A percentile compares a stretch with the other conserved stretches of the same genome.
Conservation (phyloP, 768 basidiomycete species). For the Phanerochaete carnosa region DNA sequence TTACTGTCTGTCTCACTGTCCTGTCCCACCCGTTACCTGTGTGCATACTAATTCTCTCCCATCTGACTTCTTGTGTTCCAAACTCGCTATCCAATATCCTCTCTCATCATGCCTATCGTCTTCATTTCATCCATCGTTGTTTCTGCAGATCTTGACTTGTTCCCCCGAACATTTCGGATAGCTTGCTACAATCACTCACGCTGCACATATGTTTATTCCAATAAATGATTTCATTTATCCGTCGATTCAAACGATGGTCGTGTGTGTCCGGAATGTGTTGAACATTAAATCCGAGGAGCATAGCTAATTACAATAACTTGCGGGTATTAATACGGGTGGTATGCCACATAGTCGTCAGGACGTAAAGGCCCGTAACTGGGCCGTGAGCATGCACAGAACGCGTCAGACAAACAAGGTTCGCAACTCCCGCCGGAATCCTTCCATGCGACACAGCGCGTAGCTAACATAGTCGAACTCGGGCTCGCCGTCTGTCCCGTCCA, state of each 20-base stretch:
- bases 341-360: too few species aligned
- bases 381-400: not conserved
- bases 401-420: slow-evolving; percentile 20
- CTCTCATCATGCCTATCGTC: slow-evolving; percentile 12
- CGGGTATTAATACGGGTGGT: not conserved
- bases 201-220: slow-evolving; percentile 30
- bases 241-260: slow-evolving; percentile 10
- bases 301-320: not conserved
- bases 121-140: slow-evolving; percentile 28
- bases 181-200: slow-evolving; percentile 19
- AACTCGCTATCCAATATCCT: slow-evolving; percentile 11
- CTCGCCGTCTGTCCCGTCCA: slow-evolving; percentile 53
- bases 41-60: slow-evolving; percentile 18
- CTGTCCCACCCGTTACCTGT: slow-evolving; percentile 6
- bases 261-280: not conserved
- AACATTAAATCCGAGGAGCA: not conserved
- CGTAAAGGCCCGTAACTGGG: not conserved
- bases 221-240: slow-evolving; percentile 25
- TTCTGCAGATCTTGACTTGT: slow-evolving; percentile 31
- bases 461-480: slow-evolving; percentile 89
- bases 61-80: slow-evolving; percentile 12
- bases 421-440: slow-evolving; percentile 57
- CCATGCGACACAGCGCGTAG: slow-evolving; percentile 72
- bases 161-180: slow-evolving; percentile 28
- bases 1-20: slow-evolving; percentile 6